Conservation (phyloP, 2,329 filamentous ascomycete genomes). For the Metarhizium album region DNA sequence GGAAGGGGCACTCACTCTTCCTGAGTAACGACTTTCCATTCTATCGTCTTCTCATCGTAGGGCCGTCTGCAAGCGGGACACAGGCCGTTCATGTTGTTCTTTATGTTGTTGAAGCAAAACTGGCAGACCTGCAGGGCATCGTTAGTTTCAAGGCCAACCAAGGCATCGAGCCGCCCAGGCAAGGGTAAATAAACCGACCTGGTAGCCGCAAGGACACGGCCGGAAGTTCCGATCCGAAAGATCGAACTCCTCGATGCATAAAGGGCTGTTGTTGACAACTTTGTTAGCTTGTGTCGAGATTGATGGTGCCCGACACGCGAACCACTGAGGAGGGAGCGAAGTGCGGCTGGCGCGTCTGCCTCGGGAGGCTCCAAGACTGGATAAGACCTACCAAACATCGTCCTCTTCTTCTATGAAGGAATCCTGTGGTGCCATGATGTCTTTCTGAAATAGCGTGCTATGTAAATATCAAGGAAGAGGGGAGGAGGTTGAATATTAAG, state of each 20-base stretch:
- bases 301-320: not conserved
- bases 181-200: conserved; percentile 46
- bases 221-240: conserved; percentile 94
- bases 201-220: conserved; percentile 95
- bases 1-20: conserved; percentile 64
- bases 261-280: conserved; percentile 51
- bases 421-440: conserved; percentile 56
- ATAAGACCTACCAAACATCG: conserved; percentile 49
- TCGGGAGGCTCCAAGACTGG: conserved; percentile 10
- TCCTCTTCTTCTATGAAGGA: conserved; percentile 63
- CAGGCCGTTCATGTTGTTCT: conserved; percentile 92
- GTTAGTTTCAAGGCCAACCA: not conserved
- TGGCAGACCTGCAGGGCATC: conserved; percentile 68
- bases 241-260: conserved; percentile 98
- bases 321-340: not conserved
- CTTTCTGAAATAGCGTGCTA: conserved; percentile 8
- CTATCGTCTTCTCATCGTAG: conserved; percentile 94
- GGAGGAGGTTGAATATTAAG: conserved; percentile 10
- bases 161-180: not conserved
- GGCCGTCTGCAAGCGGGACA: conserved; percentile 94
- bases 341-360: not conserved
- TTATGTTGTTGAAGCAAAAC: conserved; percentile 99
- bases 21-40: conserved; percentile 88
- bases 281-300: not conserved
- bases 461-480: conserved; percentile 9